A percentile compares a stretch with the other conserved stretches of the same genome.
Conservation (phyloP, 1,139 yeast genomes). For the Eremothecium gossypii region DNA sequence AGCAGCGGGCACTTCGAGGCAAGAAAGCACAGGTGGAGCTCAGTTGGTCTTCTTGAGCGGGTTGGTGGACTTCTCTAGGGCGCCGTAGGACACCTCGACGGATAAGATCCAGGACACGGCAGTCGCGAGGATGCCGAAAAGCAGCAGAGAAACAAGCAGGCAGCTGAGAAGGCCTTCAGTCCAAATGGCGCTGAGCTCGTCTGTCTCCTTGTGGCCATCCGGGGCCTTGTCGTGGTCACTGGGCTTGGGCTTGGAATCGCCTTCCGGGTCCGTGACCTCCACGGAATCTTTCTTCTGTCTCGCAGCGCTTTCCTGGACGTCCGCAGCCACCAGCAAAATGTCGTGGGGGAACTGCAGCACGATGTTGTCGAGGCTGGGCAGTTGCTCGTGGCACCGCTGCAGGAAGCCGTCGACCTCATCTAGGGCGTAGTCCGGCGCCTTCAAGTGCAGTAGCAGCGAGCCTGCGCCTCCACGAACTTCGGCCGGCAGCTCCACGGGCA, state of each 20-base stretch:
- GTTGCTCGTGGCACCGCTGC: slow-evolving; percentile 16
- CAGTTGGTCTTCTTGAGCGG: slow-evolving; percentile 54
- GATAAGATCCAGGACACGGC: slow-evolving; percentile 57
- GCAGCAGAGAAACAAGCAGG: slow-evolving; percentile 46
- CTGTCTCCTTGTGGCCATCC: slow-evolving; percentile 7
- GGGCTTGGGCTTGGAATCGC: not conserved
- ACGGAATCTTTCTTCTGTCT: not conserved
- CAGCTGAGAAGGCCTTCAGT: slow-evolving; percentile 55
- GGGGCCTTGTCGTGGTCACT: not conserved
- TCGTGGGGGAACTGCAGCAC: slow-evolving; percentile 10
- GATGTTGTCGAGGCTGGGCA: slow-evolving; percentile 13
- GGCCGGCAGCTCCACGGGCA: too few species aligned
- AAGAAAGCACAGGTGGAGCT: slow-evolving; percentile 1
- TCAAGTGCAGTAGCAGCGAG: slow-evolving; percentile 12
- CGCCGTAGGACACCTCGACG: slow-evolving; percentile 56
- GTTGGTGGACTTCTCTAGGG: slow-evolving; percentile 60
- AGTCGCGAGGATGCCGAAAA: slow-evolving; percentile 41
- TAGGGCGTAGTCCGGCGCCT: slow-evolving; percentile 15
- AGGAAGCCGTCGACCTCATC: slow-evolving; percentile 19
- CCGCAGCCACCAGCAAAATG: not conserved
- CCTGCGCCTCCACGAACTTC: too few species aligned
- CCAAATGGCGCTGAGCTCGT: slow-evolving; percentile 25
- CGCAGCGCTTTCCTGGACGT: not conserved
- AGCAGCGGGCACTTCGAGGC: not conserved
- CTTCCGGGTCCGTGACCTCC: not conserved